Evolutionary conservation across 768 basidiomycete species (phyloP).

Genomic region (Boletus rubescentipes): DNA sequence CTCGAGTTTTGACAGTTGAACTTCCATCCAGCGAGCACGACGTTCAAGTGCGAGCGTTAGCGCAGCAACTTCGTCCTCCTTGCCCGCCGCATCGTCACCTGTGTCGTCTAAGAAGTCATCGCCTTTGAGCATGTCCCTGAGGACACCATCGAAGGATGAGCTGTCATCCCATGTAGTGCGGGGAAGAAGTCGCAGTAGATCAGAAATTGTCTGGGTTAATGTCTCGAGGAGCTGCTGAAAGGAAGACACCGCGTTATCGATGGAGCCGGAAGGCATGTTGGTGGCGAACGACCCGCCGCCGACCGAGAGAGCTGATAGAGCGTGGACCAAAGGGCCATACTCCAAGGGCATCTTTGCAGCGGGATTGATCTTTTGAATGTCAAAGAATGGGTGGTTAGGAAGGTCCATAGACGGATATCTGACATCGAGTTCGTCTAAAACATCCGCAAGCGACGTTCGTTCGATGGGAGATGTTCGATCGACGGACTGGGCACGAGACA

Average conservation of each 20-base stretch:
- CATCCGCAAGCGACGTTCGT: slow-evolving; percentile 54
- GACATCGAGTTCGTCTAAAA: slow-evolving; percentile 67
- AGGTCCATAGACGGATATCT: slow-evolving; percentile 64
- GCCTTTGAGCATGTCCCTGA: slow-evolving; percentile 86
- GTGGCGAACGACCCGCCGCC: slow-evolving; percentile 79
- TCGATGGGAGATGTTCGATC: slow-evolving; percentile 47
- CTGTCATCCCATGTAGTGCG: slow-evolving; percentile 90
- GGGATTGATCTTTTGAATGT: slow-evolving; percentile 65
- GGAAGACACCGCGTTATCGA: slow-evolving; percentile 86
- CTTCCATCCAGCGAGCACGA: slow-evolving; percentile 93
- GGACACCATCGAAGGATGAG: slow-evolving; percentile 82
- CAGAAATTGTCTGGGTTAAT: slow-evolving; percentile 86
- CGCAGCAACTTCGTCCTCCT: slow-evolving; percentile 83
- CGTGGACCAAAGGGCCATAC: slow-evolving; percentile 83
- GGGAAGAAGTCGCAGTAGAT: slow-evolving; percentile 78
- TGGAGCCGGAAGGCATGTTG: slow-evolving; percentile 83
- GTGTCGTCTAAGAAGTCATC: slow-evolving; percentile 83
- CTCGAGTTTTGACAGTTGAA: slow-evolving; percentile 84
- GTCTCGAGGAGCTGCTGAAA: slow-evolving; percentile 89
- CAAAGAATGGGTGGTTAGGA: slow-evolving; percentile 73
- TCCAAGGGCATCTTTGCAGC: slow-evolving; percentile 80
- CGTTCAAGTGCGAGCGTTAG: slow-evolving; percentile 81
- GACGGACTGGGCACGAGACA: slow-evolving; percentile 61
- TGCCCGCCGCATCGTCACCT: slow-evolving; percentile 59
- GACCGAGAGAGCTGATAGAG: slow-evolving; percentile 81